phyloP scores from a whole-genome alignment of 768 basidiomycete species.

The Auriculariales sp. region DNA sequence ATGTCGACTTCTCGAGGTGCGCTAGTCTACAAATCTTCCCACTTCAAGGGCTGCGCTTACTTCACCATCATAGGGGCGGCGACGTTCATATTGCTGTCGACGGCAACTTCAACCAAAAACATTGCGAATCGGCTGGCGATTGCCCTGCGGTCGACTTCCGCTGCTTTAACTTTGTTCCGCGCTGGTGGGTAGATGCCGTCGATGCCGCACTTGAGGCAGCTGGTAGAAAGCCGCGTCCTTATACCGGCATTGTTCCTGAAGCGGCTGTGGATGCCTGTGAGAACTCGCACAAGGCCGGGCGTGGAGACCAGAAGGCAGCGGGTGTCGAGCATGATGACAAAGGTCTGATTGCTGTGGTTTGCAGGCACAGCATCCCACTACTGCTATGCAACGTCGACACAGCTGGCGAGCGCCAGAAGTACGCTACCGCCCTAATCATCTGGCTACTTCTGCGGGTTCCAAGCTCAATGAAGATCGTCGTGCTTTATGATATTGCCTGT shows the following conservation, averaged over 20 bases:
- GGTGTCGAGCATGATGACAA: constrained; percentile 16
- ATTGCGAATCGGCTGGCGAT: constrained; percentile 17
- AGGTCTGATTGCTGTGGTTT: constrained; percentile 24
- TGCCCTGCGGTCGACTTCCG: constrained; percentile 19
- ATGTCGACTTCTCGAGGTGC: constrained; percentile 15
- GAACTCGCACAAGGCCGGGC: neutral
- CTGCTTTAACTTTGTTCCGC: constrained; percentile 17
- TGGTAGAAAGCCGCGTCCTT: constrained; percentile 8
- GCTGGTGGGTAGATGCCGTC: constrained; percentile 18
- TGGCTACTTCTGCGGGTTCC: neutral
- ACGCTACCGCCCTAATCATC: neutral
- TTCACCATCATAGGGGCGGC: constrained; percentile 14
- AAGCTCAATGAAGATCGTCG: neutral
- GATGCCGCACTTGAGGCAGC: constrained; percentile 14
- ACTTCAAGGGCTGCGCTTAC: neutral
- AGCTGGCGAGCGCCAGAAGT: neutral
- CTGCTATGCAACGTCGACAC: neutral
- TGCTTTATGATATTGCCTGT: neutral
- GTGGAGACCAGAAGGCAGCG: neutral
- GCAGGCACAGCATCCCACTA: constrained; percentile 20
- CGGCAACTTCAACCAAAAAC: constrained; percentile 26
- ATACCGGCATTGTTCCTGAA: constrained; percentile 15
- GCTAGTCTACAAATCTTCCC: constrained; percentile 6
- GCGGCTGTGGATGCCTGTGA: constrained; percentile 10
- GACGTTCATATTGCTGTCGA: constrained; percentile 24